Evolutionary conservation across 2,329 filamentous ascomycete genomes (phyloP).

Genomic region (Coniochaeta pulveracea): DNA sequence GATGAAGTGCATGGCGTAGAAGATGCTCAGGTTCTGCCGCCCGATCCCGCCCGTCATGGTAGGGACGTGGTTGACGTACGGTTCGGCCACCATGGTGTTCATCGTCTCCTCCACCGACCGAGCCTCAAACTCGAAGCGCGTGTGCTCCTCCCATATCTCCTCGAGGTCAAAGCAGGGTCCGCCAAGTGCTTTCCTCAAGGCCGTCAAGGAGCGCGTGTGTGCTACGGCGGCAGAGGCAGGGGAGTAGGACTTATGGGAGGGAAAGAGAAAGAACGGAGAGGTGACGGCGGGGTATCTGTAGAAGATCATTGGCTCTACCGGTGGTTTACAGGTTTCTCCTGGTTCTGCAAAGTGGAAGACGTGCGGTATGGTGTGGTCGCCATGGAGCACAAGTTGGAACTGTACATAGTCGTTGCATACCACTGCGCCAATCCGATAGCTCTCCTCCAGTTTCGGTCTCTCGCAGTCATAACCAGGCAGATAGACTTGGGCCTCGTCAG

Average conservation of each 20-base stretch:
- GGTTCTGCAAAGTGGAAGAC: too few species aligned
- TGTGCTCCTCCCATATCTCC: slow-evolving; percentile 70
- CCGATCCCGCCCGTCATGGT: slow-evolving; percentile 64
- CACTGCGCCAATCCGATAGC: too few species aligned
- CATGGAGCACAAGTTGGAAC: too few species aligned
- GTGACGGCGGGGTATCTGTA: background rate
- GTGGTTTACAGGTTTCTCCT: too few species aligned
- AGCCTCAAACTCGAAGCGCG: slow-evolving; percentile 57
- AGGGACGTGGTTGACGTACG: slow-evolving; percentile 69
- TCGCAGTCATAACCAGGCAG: too few species aligned
- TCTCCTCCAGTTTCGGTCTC: too few species aligned
- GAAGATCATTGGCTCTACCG: too few species aligned
- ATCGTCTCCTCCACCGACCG: slow-evolving; percentile 62
- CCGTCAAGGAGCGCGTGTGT: background rate
- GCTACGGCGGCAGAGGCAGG: background rate
- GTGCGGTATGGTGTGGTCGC: too few species aligned
- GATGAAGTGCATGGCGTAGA: slow-evolving; percentile 66
- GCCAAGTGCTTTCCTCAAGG: background rate
- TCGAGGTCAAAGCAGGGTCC: slow-evolving; percentile 67
- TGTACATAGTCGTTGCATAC: too few species aligned
- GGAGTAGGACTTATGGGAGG: background rate
- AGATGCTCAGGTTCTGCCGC: slow-evolving; percentile 46
- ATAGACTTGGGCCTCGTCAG: too few species aligned
- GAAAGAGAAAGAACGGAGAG: background rate
- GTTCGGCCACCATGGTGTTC: slow-evolving; percentile 71